Base-by-base conservation (phyloP, 768 basidiomycete species). In the Dendrothele bispora region DNA sequence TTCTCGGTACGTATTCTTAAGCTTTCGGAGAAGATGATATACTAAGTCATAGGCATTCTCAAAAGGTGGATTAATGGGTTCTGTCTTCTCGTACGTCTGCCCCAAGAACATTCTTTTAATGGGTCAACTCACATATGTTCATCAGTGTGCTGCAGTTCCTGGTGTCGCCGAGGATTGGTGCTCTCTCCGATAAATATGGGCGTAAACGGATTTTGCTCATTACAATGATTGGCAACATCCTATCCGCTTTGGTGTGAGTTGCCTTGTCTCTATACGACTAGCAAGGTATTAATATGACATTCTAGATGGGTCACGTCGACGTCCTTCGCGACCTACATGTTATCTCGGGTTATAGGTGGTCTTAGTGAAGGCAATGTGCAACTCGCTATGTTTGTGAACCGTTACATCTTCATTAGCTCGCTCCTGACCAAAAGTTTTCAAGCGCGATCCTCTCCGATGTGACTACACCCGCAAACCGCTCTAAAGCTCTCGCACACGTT, bases 311-410 rank as follows among this genome's bases (percentile, higher is more conserved):
- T 95, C 38, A 79, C 86, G 59, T 92, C 92, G 0, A 94, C 94
- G 2, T 83, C 88, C 0, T 98, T 97, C 64, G 88, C 87, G 1
- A 85, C 89, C 0, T 98, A 91, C 62, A 76, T 93, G 74, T 79
- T 95, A 21, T 93, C 94, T 7, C 82, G 95, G 12, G 74, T 98
- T 5, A 83, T 98, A 28, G 95, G 95, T 8, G 95, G 95, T 3
- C 72, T 98, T 7, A 92, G 90, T 59, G 95, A 99, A 71, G 95
- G 95, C 37, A 99, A 99, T 61, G 95, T 98, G 10, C 95, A 99
- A 62, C 74, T 99, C 37, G 88, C 91, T 38, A 94, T 94, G 93
- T 93, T 61, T 56, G 87, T 77, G 39, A 25, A 21, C 26, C 28
- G n/a, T 20, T 7, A 15, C 52, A 25, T 25, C 21, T 35, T 39